Percentiles rank a stretch among this genome's conserved stretches.
phyloP scores from a whole-genome alignment of 805 yeast species.

The Spathaspora passalidarum region DNA sequence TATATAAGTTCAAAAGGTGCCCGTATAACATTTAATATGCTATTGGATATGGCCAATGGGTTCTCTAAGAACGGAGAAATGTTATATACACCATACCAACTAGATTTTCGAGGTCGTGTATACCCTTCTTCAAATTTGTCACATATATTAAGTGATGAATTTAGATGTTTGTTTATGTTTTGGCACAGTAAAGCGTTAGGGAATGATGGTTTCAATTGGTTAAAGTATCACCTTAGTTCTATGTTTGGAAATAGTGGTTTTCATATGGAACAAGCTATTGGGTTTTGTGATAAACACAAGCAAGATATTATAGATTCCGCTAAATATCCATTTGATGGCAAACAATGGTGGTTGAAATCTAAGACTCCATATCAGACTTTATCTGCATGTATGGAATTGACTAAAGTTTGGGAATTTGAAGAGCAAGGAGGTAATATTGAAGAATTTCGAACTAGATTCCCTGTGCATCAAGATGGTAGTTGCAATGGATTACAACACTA shows the following conservation, averaged over 20 bases:
- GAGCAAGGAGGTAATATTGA: slow-evolving; percentile 17
- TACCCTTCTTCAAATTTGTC: slow-evolving; percentile 38
- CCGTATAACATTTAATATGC: slow-evolving; percentile 12
- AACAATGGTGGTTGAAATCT: slow-evolving; percentile 34
- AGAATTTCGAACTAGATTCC: slow-evolving; percentile 26
- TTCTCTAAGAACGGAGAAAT: slow-evolving; percentile 31
- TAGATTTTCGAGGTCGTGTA: slow-evolving; percentile 41
- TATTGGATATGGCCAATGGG: slow-evolving; percentile 21
- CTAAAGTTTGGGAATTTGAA: slow-evolving; percentile 13
- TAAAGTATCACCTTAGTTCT: slow-evolving; percentile 38
- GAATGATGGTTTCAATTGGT: slow-evolving; percentile 32
- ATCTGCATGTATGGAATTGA: slow-evolving; percentile 32
- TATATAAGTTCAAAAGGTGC: not conserved
- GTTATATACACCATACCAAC: slow-evolving; percentile 33
- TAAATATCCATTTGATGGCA: slow-evolving; percentile 20
- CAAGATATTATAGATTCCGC: slow-evolving; percentile 25
- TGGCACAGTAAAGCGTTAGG: slow-evolving; percentile 39
- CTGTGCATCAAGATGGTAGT: slow-evolving; percentile 44
- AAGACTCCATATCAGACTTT: slow-evolving; percentile 42
- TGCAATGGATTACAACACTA: slow-evolving; percentile 47
- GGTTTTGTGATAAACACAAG: slow-evolving; percentile 23
- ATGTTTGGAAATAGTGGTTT: slow-evolving; percentile 28
- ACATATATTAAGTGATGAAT: slow-evolving; percentile 34
- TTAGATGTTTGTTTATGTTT: slow-evolving; percentile 33
- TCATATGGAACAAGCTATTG: slow-evolving; percentile 20